Evolutionary conservation across 306 rosid genomes (phyloP), one percentile per base, ranked within the genome.

Genomic region (Vigna trinervia): DNA sequence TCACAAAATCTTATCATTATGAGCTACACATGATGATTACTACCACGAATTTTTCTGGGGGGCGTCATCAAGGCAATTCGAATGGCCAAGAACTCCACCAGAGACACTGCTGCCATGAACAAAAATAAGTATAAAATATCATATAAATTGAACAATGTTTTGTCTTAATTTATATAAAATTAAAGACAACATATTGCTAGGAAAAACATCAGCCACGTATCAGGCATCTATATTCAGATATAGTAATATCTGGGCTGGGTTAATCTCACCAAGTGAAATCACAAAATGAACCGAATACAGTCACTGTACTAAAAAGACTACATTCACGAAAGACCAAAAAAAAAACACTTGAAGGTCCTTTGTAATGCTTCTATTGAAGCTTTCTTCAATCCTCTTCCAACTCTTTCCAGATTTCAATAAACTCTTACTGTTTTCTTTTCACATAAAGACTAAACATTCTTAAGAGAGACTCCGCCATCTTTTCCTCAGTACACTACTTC

Each of bases 21-120:
- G 77, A 56, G 61, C 79, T 56, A 84, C 72, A 64, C 28, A 69
- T 22, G 48, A 51, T 53, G 67, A 48, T 63, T 63, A 70, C 84
- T 84, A 62, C 75, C 58, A 67, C 61, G 9, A 56, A 65, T 46
- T 77, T 80, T 84, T 72, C 80, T 84, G 34, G 70, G 71, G 77
- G 78, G 54, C 69, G 76, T 70, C 81, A 69, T 69, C 78, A 80
- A 72, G 82, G 80, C 80, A 65, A 43, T 80, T 80, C 67, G 87
- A 62, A 77, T 80, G 82, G 87, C 32, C 74, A 84, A 52, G 77
- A 59, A 59, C 87, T 80, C 85, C 87, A 58, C 47, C 83, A 43
- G 45, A 67, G 74, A 41, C 69, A 76, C 19, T 57, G 80, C 85
- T 80, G 85, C 54, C 74, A 84, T 72, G 14, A 76, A 80, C 71